Percentiles rank a stretch among this genome's conserved stretches.
phyloP scores from a whole-genome alignment of 1,284 basidiomycete genomes.

The Hemileia vastatrix region DNA sequence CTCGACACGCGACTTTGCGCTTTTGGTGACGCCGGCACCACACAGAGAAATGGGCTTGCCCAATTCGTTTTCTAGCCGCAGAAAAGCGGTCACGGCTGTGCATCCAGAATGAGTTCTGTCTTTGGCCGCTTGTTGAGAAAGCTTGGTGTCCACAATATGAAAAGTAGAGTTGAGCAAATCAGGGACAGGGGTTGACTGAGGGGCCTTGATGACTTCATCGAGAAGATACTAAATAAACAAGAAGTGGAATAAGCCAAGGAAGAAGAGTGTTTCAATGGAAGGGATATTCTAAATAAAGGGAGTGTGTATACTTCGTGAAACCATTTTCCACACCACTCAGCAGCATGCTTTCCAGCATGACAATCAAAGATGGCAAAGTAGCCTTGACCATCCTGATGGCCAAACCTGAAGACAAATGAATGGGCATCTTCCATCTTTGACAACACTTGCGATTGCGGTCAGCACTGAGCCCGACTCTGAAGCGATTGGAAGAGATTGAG shows the following conservation, averaged over 20 bases:
- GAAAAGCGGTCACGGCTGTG: conserved; percentile 92
- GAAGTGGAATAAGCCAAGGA: conserved; percentile 1
- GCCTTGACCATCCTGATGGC: conserved; percentile 78
- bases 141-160: conserved; percentile 72
- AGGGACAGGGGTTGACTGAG: conserved; percentile 57
- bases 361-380: conserved; percentile 98
- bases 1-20: conserved; percentile 11
- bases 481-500: conserved; percentile 36
- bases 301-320: conserved; percentile 68
- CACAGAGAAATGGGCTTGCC: conserved; percentile 42
- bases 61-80: conserved; percentile 72
- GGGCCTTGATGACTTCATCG: conserved; percentile 46
- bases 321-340: conserved; percentile 95
- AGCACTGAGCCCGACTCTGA: conserved; percentile 74
- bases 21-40: conserved; percentile 23
- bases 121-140: conserved; percentile 71
- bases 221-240: conserved; percentile 53
- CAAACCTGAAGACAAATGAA: conserved; percentile 89
- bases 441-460: conserved; percentile 73
- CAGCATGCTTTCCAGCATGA: conserved; percentile 95
- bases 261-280: background rate
- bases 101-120: conserved; percentile 93
- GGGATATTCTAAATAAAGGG: background rate
- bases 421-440: conserved; percentile 97
- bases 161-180: conserved; percentile 88